These are phyloP conservation scores for Aspergillus ustus DNA, from an alignment of 2,329 filamentous ascomycete genomes.

Conservation along the genomic window DNA sequence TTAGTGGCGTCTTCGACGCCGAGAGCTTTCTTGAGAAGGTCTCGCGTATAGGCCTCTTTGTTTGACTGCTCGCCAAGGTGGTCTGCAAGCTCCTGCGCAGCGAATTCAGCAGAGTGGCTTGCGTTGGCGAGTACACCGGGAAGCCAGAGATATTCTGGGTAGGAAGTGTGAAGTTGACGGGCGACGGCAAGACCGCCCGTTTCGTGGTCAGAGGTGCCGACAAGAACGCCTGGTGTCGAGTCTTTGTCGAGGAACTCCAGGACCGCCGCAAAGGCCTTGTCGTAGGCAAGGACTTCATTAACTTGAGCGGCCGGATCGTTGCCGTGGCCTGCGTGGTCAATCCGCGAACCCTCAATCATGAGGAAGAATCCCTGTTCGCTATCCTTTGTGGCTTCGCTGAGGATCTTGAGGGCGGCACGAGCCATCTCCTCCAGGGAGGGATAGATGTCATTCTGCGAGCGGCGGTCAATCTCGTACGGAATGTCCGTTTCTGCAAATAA, in stretches of 20 bases:
- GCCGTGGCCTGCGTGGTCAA: conserved; percentile 89
- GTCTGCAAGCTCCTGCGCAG: conserved; percentile 64
- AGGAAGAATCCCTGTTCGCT: conserved; percentile 95
- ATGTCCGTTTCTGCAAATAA: conserved; percentile 83
- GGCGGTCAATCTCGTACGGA: conserved; percentile 91
- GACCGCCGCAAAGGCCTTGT: conserved; percentile 80
- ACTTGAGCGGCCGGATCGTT: conserved; percentile 86
- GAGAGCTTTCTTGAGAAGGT: conserved; percentile 70
- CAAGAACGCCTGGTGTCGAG: conserved; percentile 73
- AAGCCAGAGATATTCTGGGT: conserved; percentile 78
- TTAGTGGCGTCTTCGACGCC: conserved; percentile 76
- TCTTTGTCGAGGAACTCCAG: conserved; percentile 81
- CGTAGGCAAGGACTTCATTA: conserved; percentile 93
- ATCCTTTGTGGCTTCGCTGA: conserved; percentile 79
- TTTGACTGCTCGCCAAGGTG: conserved; percentile 56
- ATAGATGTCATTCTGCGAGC: conserved; percentile 76
- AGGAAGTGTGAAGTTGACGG: conserved; percentile 67
- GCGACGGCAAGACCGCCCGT: conserved; percentile 87
- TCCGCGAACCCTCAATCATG: conserved; percentile 96
- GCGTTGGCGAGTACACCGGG: conserved; percentile 80
- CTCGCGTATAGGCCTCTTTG: conserved; percentile 66
- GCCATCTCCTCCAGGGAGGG: conserved; percentile 94
- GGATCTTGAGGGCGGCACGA: conserved; percentile 74
- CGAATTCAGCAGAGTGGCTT: conserved; percentile 73
- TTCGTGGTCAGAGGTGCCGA: conserved; percentile 94